Base-by-base conservation (phyloP, 805 yeast genomes). In the Yarrowia bubula region DNA sequence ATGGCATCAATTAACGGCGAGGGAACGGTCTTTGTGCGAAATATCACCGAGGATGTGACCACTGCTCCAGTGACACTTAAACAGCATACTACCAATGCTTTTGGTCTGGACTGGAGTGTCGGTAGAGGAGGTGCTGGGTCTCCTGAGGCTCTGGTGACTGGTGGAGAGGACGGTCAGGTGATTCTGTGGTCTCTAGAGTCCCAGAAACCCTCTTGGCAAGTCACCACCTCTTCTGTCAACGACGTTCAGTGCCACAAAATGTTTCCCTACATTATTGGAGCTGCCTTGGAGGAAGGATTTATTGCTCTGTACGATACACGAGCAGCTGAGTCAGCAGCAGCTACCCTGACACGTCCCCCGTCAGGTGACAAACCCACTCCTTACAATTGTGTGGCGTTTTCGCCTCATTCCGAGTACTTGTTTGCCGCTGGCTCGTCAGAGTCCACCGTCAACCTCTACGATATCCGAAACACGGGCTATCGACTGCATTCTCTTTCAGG, bases 371-470 rank as follows among this genome's bases (percentile, higher is more conserved):
- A 35, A 4, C 51, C 64, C 35, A 18, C 39, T 43, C 64, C 85
- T 15, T 85, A 89, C 69, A 89, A 88, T 71, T 81, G 89, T 1
- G 82, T 88, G 51, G 83, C 83, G 39, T 88, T 88, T 75, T 87
- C 87, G 70, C 88, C 90, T 0, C 70, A 70, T 13, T 74, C 80
- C 38, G 69, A 70, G 33, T 75, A 84, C 44, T 74, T 90, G 65
- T 79, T 88, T 63, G 92, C 87, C 9, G 88, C 95, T 0, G 96
- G 89, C 15, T 87, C 91, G 11, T 84, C 87, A 31, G 96, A 91
- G 73, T 85, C 85, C 70, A 77, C 85, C 14, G 83, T 90, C 17
- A 83, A 83, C 57, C 77, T 88, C 31, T 90, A 90, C 85, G 97
- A 92, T 73, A 75, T 89, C 62, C 81, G 96, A 72, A 85, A 86